Base-by-base conservation (phyloP, 192 early-diverging fungal species). In the Linnemannia schmuckeri region DNA sequence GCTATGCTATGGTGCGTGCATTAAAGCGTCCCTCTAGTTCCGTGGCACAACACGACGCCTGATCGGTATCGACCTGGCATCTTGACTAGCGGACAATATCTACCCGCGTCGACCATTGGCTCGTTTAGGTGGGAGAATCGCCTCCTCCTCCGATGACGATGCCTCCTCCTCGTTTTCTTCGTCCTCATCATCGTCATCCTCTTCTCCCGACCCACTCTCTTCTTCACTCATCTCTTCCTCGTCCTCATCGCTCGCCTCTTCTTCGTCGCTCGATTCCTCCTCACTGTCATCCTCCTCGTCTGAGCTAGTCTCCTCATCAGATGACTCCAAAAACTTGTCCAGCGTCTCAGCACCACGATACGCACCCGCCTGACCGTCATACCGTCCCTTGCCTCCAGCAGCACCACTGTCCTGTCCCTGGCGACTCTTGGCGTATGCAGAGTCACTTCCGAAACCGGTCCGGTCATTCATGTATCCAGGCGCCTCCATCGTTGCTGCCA, bases 401-500 rank as follows among this genome's bases (percentile, higher is more conserved):
- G 46, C 35, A 71, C 61, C 41, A 24, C 61, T 57, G 17, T 49
- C 57, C 6, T 57, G 46, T 7, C 68, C 42, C 22, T 75, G 82
- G 8, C 75, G 61, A 75, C 75, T 85, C n/a, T 49, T 41, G 27
- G 81, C 83, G 80, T 82, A 86, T 24, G 46, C 70, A 74, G 89
- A 88, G 40, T 91, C 90, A 52, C 85, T 88, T 33, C 88, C 89
- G n/a, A 89, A 89, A 38, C 90, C 88, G 79, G 83, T 88, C 37
- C 80, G 75, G 46, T 75, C 83, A 63, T 76, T 80, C 74, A 82
- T 89, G 61, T 68, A 87, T 76, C 76, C 87, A 52, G 75, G 75
- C 33, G 74, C 86, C 74, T 78, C 88, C 90, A 87, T 85, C 73
- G 81, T 91, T 77, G 87, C 91, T 83, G 69, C 91, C 89, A 90